Conservation (phyloP, 306 rosid species). For the Boehmeria nivea region DNA sequence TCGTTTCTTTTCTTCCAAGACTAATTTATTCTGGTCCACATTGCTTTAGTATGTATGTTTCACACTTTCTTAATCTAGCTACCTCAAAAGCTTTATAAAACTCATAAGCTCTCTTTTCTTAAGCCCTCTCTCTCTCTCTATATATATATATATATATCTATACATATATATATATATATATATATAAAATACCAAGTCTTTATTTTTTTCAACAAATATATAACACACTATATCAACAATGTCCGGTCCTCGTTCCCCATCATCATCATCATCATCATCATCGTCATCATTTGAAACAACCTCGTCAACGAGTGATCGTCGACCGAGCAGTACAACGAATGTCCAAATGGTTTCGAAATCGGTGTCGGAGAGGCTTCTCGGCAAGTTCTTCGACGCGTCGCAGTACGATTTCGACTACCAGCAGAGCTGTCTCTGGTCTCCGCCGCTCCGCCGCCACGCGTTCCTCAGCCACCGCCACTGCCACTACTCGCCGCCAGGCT, state of each 20-base stretch:
- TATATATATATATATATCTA: not conserved
- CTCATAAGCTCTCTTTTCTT: not conserved
- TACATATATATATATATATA: not conserved
- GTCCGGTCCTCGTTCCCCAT: not conserved
- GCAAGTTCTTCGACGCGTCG: conserved; percentile 14
- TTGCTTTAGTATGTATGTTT: no score
- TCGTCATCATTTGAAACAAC: not conserved
- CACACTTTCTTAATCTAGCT: no score
- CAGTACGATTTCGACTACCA: conserved; percentile 8
- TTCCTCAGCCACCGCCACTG: not conserved
- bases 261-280: not conserved
- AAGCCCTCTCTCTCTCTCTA: not conserved
- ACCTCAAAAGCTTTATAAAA: not conserved
- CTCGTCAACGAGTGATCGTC: not conserved
- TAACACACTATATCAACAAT: no score
- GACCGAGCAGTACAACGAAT: no score
- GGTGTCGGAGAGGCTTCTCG: conserved; percentile 15
- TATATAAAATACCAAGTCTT: not conserved
- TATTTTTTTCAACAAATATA: no score
- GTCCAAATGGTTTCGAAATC: conserved; percentile 13
- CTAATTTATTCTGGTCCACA: no score
- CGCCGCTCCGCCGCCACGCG: conserved; percentile 8
- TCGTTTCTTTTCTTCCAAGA: no score
- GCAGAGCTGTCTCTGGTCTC: conserved; percentile 11
- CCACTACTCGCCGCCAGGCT: not conserved